Evolutionary conservation across 805 yeast genomes (phyloP).

Genomic region (Candida jianshihensis): DNA sequence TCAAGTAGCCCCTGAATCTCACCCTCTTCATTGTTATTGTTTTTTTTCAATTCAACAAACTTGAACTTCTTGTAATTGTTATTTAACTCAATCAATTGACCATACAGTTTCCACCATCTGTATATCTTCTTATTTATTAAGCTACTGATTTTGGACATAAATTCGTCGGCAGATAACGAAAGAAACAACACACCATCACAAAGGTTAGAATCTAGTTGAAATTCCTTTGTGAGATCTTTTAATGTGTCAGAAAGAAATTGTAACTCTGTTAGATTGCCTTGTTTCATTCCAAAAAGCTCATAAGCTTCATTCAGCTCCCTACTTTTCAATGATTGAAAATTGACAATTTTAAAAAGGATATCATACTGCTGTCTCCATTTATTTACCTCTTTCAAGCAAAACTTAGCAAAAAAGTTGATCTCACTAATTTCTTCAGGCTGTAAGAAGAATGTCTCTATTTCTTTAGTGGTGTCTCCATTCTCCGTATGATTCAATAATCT

Average conservation of each 20-base stretch:
- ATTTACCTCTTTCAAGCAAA: constrained; percentile 36
- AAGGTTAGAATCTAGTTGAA: constrained; percentile 10
- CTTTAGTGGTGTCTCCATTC: background rate
- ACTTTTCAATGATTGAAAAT: constrained; percentile 21
- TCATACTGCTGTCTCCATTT: constrained; percentile 24
- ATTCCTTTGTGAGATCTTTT: constrained; percentile 17
- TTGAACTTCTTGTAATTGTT: constrained; percentile 26
- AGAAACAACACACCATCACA: constrained; percentile 14
- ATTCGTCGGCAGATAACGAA: constrained; percentile 17
- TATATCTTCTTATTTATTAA: constrained; percentile 28
- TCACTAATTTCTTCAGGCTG: constrained; percentile 35
- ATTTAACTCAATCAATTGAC: constrained; percentile 31
- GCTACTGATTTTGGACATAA: constrained; percentile 25
- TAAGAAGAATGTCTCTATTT: constrained; percentile 13
- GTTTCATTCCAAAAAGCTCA: constrained; percentile 6
- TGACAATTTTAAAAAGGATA: constrained; percentile 30
- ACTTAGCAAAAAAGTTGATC: constrained; percentile 41
- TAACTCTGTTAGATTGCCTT: constrained; percentile 12
- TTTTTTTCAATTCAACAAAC: constrained; percentile 11
- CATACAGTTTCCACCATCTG: constrained; percentile 40
- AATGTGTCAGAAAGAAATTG: constrained; percentile 8
- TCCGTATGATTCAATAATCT: constrained; percentile 12
- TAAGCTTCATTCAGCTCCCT: constrained; percentile 15
- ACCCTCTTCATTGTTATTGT: constrained; percentile 2
- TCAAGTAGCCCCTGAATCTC: constrained; percentile 20